Percentiles rank a stretch among this genome's conserved stretches.
Conservation (phyloP, 2,329 filamentous ascomycete genomes). For the Davidsoniella eucalypti region DNA sequence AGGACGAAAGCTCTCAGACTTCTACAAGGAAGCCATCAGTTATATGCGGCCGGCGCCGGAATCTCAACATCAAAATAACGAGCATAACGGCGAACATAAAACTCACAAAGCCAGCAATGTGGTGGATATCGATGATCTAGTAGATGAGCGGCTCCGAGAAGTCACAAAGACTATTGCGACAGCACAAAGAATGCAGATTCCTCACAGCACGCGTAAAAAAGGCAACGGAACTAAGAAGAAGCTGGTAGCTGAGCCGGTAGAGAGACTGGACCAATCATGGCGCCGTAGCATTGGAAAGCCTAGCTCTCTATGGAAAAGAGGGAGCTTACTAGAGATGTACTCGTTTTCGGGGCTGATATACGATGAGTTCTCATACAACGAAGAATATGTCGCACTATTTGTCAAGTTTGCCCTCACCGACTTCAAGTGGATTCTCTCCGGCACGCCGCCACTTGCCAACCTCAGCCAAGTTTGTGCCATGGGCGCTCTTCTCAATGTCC, state of each 20-base stretch:
- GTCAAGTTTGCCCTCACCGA: constrained; percentile 19
- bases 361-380: constrained; percentile 28
- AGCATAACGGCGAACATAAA: neutral
- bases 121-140: neutral
- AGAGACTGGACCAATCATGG: constrained; percentile 1
- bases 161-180: neutral
- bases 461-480: constrained; percentile 23
- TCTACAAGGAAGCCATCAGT: constrained; percentile 6
- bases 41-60: constrained; percentile 2
- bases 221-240: neutral
- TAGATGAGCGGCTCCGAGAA: too few species aligned
- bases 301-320: constrained; percentile 9
- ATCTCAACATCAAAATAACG: neutral
- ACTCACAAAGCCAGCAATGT: neutral
- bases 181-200: constrained; percentile 4
- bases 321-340: constrained; percentile 21
- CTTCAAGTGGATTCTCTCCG: constrained; percentile 28
- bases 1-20: constrained; percentile 9
- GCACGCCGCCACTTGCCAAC: constrained; percentile 23
- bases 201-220: constrained; percentile 4
- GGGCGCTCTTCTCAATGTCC: constrained; percentile 22
- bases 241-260: neutral
- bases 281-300: neutral
- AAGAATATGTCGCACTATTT: constrained; percentile 20
- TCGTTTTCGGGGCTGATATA: constrained; percentile 24